Base-by-base conservation (phyloP, 148 eudicot genomes). In the Euryodendron excelsum region DNA sequence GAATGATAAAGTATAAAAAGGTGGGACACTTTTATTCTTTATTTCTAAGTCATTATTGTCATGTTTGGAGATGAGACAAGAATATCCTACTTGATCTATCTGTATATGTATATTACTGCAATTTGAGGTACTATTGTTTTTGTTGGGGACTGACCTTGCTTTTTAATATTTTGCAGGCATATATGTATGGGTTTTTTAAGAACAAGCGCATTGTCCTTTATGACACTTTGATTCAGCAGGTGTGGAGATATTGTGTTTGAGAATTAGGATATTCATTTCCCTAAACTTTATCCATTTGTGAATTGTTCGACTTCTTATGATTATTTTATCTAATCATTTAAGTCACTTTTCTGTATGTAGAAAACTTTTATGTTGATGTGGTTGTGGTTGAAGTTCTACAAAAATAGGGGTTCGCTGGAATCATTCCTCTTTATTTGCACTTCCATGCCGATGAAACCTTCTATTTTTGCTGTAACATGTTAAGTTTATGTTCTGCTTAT, bases 181-280 rank as follows among this genome's bases (percentile, higher is more conserved):
- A 96, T 87, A 96, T 96, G 99, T 96, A 93, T 79, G 99, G 99
- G 45, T 96, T 96, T 86, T 93, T 96, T 80, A 96, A 96, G 47
- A 96, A 96, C 92, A 96, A 96, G 86, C 90, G 98, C 36, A 93
- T 96, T 63, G 99, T 96, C 77, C 97, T 96, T 50, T 96, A 87
- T 66, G 99, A 96, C 82, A 96, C 99, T 79, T 82, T 96, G 88
- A 87, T 96, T 73, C 93, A 96, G 75, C 99, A 96, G 99, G 99
- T 96, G 58, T 55, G 88, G 60, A 58, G 53, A 34, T 41, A 37
- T 21, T 28, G 20, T 20, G 37, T 72, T 20, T 36, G 30, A 21
- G 18, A 53, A 58, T 78, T 63, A 52, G 44, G 39, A 66, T 74
- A 17, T 25, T 79, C n/a, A 14, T 77, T 36, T 52, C 31, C 25